Evolutionary conservation across 768 basidiomycete species (phyloP), one percentile per base, ranked within the genome.

Genomic region (Agaricus sinodeliciosus): DNA sequence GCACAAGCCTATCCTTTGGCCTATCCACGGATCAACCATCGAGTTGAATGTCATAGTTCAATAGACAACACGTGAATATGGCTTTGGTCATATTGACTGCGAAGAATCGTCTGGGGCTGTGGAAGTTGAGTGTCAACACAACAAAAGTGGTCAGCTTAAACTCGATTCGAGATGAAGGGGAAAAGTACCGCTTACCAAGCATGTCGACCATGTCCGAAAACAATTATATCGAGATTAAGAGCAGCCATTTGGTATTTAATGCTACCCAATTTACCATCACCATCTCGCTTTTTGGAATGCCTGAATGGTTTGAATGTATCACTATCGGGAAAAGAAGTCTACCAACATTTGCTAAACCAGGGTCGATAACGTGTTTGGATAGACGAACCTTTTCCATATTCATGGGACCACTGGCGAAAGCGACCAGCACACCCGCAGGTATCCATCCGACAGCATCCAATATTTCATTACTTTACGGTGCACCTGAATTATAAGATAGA

Each of bases 231-330:
- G 8, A 58, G 49, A 57, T 60, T 28, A 37, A 62, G 48, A 28
- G 70, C 62, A 11, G 68, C 65, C 18, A 69, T 62, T 40, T 72
- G 72, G 42, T 75, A 63, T 46, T 66, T 69, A 6, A 55, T 49
- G 16, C 46, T 58, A 19, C 73, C 72, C 1, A 50, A 13, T 36
- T 56, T 47, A n/a, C 47, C 48, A 1, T 67, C 65, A 5, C 57
- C 58, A 15, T 72, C 64, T 27, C 67, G 61, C 62, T 70, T 63
- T 9, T 73, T 63, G 0, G 66, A 60, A 59, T 78, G 82, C 4
- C 80, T 72, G 63, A 78, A 78, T 0, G 71, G 72, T 37, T 75
- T 65, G 50, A 82, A 75, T 1, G 63, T 61, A 26, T 65, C 58
- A 0, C 80, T 63, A 46, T 76, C 66, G 13, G 63, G 55, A 57